Percentiles rank a stretch among this genome's conserved stretches.
phyloP scores from a whole-genome alignment of 768 basidiomycete genomes.

The Hygrophoropsis aurantiaca region DNA sequence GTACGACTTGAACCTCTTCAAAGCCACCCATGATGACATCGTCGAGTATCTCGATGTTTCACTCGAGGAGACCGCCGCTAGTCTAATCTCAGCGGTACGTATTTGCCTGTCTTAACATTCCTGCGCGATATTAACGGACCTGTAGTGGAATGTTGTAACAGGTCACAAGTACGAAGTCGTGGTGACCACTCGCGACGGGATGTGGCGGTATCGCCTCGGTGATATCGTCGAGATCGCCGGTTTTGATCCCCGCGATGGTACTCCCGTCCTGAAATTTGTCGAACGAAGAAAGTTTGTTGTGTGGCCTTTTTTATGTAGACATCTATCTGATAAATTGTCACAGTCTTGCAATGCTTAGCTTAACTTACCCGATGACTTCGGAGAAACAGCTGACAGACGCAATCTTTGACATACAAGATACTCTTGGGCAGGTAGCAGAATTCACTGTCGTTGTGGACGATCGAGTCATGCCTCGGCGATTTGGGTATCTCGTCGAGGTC shows the following conservation, averaged over 20 bases:
- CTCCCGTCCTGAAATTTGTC: conserved; percentile 7
- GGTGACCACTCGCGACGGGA: conserved; percentile 8
- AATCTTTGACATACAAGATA: too few species aligned
- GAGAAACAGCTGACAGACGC: too few species aligned
- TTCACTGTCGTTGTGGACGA: too few species aligned
- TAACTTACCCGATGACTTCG: too few species aligned
- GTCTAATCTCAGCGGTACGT: not conserved
- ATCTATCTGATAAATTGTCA: too few species aligned
- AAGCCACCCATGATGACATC: conserved; percentile 1
- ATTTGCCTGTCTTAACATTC: not conserved
- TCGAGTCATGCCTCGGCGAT: too few species aligned
- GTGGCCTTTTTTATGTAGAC: not conserved
- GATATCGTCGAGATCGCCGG: conserved; percentile 8
- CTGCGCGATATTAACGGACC: too few species aligned
- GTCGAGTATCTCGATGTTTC: conserved; percentile 7
- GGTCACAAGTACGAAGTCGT: conserved; percentile 8
- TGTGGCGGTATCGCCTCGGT: conserved; percentile 10
- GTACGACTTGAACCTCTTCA: not conserved
- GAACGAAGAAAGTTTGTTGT: conserved; percentile 9
- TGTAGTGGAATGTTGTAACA: conserved; percentile 2
- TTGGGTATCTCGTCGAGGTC: too few species aligned
- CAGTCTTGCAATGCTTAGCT: too few species aligned
- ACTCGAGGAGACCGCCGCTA: not conserved
- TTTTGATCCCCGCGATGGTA: conserved; percentile 8
- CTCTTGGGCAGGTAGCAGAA: too few species aligned